Percentiles rank a stretch among this genome's conserved stretches.
Conservation (phyloP, 768 basidiomycete species). For the Mycena crocata region DNA sequence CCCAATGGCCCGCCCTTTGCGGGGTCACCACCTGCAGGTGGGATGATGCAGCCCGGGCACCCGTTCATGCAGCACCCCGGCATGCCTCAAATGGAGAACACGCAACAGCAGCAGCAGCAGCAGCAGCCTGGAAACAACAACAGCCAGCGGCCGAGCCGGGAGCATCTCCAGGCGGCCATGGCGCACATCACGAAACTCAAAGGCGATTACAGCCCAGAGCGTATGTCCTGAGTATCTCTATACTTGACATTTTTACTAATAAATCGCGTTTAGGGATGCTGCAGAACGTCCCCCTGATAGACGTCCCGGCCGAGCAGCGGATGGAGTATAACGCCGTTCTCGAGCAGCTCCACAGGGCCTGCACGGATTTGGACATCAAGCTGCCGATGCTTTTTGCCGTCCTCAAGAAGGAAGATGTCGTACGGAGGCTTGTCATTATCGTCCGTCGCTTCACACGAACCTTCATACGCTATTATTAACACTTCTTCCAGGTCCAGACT, state of each 20-base stretch:
- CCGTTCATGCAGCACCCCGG: constrained; percentile 17
- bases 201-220: constrained; percentile 46
- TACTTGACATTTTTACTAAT: neutral
- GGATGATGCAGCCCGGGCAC: constrained; percentile 18
- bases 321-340: constrained; percentile 63
- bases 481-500: constrained; percentile 52
- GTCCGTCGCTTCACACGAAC: constrained; percentile 52
- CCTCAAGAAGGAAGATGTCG: constrained; percentile 58
- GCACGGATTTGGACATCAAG: constrained; percentile 61
- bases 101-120: constrained; percentile 39
- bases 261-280: constrained; percentile 46
- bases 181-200: constrained; percentile 47
- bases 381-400: constrained; percentile 60
- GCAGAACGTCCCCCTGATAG: constrained; percentile 45
- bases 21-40: constrained; percentile 5
- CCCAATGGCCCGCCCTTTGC: neutral
- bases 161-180: constrained; percentile 46
- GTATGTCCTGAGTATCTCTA: constrained; percentile 33
- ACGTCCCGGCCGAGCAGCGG: constrained; percentile 65
- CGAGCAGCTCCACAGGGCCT: constrained; percentile 59
- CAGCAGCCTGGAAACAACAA: constrained; percentile 19
- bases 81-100: constrained; percentile 35
- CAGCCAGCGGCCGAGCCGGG: constrained; percentile 39
- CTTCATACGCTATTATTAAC: constrained; percentile 13
- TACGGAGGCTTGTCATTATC: constrained; percentile 64